These are phyloP conservation scores for Kodamaea sp. DNA, from an alignment of 1,139 yeast species.

Conservation along the genomic window DNA sequence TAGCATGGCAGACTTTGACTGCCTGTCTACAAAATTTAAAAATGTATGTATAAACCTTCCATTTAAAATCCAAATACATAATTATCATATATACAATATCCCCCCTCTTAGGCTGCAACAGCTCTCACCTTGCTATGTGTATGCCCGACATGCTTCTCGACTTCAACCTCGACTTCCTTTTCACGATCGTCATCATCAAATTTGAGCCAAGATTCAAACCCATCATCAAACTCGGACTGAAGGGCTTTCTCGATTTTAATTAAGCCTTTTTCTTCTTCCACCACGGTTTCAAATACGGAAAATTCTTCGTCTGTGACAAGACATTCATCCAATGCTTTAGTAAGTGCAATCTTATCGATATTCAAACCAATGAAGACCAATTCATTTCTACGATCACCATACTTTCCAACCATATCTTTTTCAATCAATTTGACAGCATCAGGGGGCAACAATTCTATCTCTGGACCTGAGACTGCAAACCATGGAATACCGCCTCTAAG, in stretches of 20 bases:
- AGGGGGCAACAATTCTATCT: slow-evolving; percentile 24
- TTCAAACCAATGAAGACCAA: slow-evolving; percentile 43
- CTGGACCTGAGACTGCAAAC: slow-evolving; percentile 39
- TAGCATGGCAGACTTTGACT: no score
- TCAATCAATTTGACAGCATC: slow-evolving; percentile 28
- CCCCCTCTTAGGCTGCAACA: neutral
- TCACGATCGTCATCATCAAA: slow-evolving; percentile 12
- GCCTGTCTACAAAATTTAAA: no score
- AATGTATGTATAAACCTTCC: no score
- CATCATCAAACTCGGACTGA: slow-evolving; percentile 31
- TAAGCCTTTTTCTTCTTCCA: slow-evolving; percentile 23
- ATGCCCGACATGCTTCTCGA: slow-evolving; percentile 2
- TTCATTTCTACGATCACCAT: slow-evolving; percentile 45
- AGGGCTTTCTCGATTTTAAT: slow-evolving; percentile 28
- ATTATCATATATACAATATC: no score
- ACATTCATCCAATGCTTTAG: slow-evolving; percentile 30
- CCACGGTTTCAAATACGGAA: slow-evolving; percentile 21
- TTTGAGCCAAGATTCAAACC: slow-evolving; percentile 26
- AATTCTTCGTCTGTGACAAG: slow-evolving; percentile 36
- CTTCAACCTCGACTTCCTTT: slow-evolving; percentile 4
- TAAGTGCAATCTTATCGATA: slow-evolving; percentile 23
- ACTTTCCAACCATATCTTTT: slow-evolving; percentile 33
- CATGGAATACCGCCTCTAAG: slow-evolving; percentile 43
- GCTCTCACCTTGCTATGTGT: neutral
- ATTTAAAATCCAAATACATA: no score